Percentiles rank a stretch among this genome's conserved stretches.
Evolutionary conservation across 1,284 basidiomycete species (phyloP).

Genomic region (Marasmius oreades): DNA sequence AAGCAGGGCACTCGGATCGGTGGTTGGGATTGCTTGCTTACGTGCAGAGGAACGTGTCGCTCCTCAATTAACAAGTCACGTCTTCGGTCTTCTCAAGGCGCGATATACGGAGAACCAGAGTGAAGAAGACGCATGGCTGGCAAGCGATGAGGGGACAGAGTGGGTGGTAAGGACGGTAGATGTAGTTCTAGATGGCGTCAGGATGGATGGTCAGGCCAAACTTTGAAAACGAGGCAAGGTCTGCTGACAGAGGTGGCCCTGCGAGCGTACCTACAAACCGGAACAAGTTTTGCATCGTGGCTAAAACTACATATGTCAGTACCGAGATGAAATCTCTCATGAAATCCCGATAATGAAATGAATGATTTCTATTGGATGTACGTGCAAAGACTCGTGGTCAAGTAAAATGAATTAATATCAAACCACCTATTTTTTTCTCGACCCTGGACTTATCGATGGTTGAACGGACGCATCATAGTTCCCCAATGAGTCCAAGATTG

Average conservation of each 20-base stretch:
- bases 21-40: conserved; percentile 89
- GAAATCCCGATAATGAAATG: background rate
- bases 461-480: background rate
- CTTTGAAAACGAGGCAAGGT: conserved; percentile 40
- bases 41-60: conserved; percentile 87
- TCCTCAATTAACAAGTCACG: conserved; percentile 89
- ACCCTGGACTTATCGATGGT: conserved; percentile 1
- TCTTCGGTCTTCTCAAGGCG: conserved; percentile 91
- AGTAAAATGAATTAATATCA: background rate
- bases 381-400: background rate
- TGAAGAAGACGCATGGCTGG: conserved; percentile 82
- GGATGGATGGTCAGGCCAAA: conserved; percentile 46
- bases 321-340: conserved; percentile 3
- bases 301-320: background rate
- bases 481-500: background rate
- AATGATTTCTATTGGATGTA: conserved; percentile 4
- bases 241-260: conserved; percentile 14
- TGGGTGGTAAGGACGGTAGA: conserved; percentile 93
- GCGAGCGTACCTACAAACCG: conserved; percentile 27
- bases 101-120: conserved; percentile 54
- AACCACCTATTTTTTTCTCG: background rate
- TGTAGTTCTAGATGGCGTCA: conserved; percentile 67
- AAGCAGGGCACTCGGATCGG: conserved; percentile 82
- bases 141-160: conserved; percentile 85
- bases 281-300: conserved; percentile 33